Evolutionary conservation across 345 rosid species (phyloP).

Genomic region (Turritis glabra): DNA sequence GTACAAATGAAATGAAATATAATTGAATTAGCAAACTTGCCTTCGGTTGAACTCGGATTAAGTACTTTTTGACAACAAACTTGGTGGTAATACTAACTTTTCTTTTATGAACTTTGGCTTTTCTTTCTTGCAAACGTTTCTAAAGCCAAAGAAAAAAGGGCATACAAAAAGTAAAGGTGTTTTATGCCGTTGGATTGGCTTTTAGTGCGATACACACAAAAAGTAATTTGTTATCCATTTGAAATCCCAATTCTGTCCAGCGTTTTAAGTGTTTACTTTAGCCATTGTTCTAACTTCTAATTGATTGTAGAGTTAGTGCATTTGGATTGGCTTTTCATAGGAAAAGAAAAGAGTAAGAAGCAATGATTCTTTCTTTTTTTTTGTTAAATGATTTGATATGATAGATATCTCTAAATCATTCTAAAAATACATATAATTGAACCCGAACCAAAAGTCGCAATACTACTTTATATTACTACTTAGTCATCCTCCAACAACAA

Average conservation of each 20-base stretch:
- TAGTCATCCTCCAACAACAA: no score
- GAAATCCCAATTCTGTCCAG: background rate
- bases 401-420: no score
- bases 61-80: background rate
- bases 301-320: background rate
- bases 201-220: background rate
- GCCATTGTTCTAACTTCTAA: background rate
- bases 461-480: no score
- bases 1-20: background rate
- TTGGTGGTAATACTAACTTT: background rate
- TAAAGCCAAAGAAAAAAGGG: background rate
- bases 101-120: background rate
- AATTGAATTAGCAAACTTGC: background rate
- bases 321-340: background rate
- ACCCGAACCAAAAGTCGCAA: background rate
- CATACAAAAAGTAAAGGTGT: background rate
- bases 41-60: background rate
- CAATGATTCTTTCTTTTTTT: no score
- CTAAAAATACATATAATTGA: no score
- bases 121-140: background rate
- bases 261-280: background rate
- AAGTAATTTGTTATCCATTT: background rate
- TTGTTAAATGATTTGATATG: no score
- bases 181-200: slow-evolving; percentile 3
- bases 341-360: background rate